Base-by-base conservation (phyloP, 768 basidiomycete genomes). In the Russula foetens region DNA sequence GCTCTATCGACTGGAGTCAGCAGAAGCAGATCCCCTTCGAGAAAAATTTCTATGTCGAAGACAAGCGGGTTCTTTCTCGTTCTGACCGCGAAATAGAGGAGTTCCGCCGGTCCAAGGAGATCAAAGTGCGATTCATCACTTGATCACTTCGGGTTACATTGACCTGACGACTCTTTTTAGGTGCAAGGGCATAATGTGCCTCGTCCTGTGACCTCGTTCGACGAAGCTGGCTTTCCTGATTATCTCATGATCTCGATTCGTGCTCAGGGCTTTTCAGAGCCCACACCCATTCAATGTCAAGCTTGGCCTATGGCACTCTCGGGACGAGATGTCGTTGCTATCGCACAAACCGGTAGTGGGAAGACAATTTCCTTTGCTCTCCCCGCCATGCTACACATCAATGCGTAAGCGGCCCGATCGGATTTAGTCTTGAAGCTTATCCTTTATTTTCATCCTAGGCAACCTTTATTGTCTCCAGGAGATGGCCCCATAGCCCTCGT, bases 361-460 rank as follows among this genome's bases (percentile, higher is more conserved):
- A 99, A 99, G 78, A 99, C 97, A 7, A 98, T 99, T 58, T 85
- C 95, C 11, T 99, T 99, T 72, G 96, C 97, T 57, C 85, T 99
- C 47, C 97, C 97, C 43, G 96, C 97, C 52, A 99, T 98, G 96
- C 80, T 99, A 35, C 97, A 99, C 75, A 99, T 99, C 77, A 99
- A 98, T 82, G 97, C 97, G 90, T 92, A 70, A 66, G 90, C 78
- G 29, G 52, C 2, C 19, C 29, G 52, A 17, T n/a, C 21, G 50
- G 15, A 21, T 43, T 11, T 24, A 35, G 8, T 1, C 26, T 29
- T 49, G 15, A 8, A 24, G 2, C 45, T 43, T 45, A 60, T 43
- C 23, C 31, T 35, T 28, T 29, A 17, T 17, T 63, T 52, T 31
- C 70, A 43, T 66, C 53, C 39, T 53, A 92, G 91, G 47, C 97